Evolutionary conservation across 78 protist species (phyloP).

Genomic region (Speleostelium caveatum): DNA sequence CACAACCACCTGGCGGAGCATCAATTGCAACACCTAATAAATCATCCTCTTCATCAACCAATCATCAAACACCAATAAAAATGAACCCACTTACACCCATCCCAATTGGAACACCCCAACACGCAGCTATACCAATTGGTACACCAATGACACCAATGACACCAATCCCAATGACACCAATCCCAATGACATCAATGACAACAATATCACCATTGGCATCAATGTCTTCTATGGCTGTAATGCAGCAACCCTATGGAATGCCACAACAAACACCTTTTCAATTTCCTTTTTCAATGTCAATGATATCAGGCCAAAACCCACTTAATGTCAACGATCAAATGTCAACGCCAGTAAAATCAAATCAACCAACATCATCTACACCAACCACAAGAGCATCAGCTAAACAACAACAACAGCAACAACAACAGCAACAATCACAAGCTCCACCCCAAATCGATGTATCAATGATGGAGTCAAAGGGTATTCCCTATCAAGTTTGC

Average conservation of each 20-base stretch:
- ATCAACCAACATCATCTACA: background rate
- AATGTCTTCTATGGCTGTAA: too few relatives aligned
- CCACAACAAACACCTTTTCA: too few relatives aligned
- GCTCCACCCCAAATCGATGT: constrained; percentile 17
- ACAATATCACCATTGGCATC: background rate
- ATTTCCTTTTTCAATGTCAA: too few relatives aligned
- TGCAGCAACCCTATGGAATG: background rate
- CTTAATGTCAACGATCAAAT: background rate
- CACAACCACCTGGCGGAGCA: constrained; percentile 1
- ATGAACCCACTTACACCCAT: background rate
- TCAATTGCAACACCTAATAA: background rate
- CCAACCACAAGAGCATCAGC: background rate
- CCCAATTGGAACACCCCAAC: background rate
- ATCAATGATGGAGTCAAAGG: constrained; percentile 10
- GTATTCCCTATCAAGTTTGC: constrained; percentile 15
- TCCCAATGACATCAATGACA: background rate
- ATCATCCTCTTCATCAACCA: background rate
- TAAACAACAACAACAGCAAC: background rate
- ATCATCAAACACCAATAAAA: background rate
- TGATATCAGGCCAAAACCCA: background rate
- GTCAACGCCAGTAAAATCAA: background rate
- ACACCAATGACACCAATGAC: too few relatives aligned
- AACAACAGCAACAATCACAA: background rate
- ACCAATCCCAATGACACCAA: constrained; percentile 1
- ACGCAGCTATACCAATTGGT: background rate